Percentiles rank a stretch among this genome's conserved stretches.
Evolutionary conservation across 2,329 filamentous ascomycete genomes (phyloP).

Genomic region (Ophiosphaerella narmari): DNA sequence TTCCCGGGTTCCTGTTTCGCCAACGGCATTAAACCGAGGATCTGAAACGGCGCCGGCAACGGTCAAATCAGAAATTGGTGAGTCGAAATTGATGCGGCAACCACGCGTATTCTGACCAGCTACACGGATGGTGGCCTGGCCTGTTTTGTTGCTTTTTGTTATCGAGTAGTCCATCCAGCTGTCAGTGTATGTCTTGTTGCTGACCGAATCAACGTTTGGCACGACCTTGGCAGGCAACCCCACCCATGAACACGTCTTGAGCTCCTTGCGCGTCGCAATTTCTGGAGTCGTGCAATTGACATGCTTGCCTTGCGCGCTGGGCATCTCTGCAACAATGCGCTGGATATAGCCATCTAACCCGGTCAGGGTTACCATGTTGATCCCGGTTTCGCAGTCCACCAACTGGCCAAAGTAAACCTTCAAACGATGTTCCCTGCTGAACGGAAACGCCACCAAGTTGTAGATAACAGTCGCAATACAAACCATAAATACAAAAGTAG

Average conservation of each 20-base stretch:
- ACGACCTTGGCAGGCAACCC: conserved; percentile 70
- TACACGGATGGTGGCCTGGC: conserved; percentile 67
- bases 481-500: conserved; percentile 73
- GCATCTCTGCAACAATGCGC: conserved; percentile 69
- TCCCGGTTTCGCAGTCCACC: conserved; percentile 73
- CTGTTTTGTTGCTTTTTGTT: conserved; percentile 51
- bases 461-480: conserved; percentile 80
- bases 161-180: conserved; percentile 71
- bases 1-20: conserved; percentile 66
- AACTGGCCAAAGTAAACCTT: conserved; percentile 88
- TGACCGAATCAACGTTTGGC: conserved; percentile 38
- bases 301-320: conserved; percentile 68
- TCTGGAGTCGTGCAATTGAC: conserved; percentile 48
- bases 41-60: conserved; percentile 67
- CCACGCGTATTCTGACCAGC: conserved; percentile 75
- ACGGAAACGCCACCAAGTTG: conserved; percentile 86
- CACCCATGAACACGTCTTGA: conserved; percentile 72
- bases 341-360: conserved; percentile 44
- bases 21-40: conserved; percentile 67
- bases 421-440: conserved; percentile 76
- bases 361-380: conserved; percentile 65
- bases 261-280: conserved; percentile 52
- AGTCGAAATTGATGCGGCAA: conserved; percentile 74
- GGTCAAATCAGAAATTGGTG: conserved; percentile 66
- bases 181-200: conserved; percentile 31